Evolutionary conservation across 805 yeast genomes (phyloP).

Genomic region (Jamesozyma lodderae): DNA sequence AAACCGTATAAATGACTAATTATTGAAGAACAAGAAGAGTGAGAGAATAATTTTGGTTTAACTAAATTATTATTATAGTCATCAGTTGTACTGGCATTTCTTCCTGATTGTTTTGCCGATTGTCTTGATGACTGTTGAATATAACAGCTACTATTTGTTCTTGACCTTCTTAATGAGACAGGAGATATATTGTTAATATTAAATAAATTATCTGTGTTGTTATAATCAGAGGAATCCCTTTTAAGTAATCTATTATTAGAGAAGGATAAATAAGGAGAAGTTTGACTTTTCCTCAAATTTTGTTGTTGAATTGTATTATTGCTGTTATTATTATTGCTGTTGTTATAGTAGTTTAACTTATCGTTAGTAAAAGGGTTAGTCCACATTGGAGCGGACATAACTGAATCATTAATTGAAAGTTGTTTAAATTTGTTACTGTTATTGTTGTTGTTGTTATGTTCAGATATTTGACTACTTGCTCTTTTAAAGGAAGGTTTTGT

Average conservation of each 20-base stretch:
- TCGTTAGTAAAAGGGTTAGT: conserved; percentile 5
- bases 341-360: neutral
- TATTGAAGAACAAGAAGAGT: conserved; percentile 16
- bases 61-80: neutral
- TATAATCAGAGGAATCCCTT: neutral
- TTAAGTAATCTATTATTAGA: neutral
- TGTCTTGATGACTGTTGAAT: conserved; percentile 7
- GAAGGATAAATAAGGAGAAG: neutral
- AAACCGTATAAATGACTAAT: conserved; percentile 24
- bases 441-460: no score
- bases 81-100: neutral
- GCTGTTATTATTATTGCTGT: no score
- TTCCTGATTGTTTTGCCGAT: conserved; percentile 1
- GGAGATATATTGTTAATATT: no score
- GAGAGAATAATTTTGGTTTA: conserved; percentile 7
- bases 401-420: neutral
- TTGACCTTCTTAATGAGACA: conserved; percentile 2
- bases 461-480: neutral
- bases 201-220: no score
- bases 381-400: neutral
- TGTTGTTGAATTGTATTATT: neutral
- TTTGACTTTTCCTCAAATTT: conserved; percentile 1
- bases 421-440: neutral
- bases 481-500: neutral
- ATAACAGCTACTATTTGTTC: conserved; percentile 7